Evolutionary conservation across 371 early-diverging fungal species (phyloP).

Genomic region (Mortierella sp.): DNA sequence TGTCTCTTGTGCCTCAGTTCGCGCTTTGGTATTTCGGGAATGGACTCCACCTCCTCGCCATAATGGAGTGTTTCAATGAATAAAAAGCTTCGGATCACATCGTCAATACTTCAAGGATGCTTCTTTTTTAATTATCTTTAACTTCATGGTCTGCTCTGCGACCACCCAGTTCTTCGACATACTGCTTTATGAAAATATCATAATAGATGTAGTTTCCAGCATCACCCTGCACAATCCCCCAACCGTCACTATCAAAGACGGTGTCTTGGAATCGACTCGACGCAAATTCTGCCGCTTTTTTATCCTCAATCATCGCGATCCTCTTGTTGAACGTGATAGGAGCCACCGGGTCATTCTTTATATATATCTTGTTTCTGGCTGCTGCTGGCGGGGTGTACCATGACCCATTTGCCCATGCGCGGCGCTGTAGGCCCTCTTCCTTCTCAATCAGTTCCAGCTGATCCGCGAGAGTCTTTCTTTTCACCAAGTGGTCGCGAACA

Average conservation of each 20-base stretch:
- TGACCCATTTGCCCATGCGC: not conserved
- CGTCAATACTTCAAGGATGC: too few relatives aligned
- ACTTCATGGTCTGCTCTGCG: constrained; percentile 8
- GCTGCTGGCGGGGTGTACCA: constrained; percentile 2
- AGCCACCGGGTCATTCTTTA: not conserved
- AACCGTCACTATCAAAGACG: constrained; percentile 5
- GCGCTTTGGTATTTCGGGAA: too few relatives aligned
- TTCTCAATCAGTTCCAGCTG: not conserved
- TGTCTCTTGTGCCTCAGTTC: too few relatives aligned
- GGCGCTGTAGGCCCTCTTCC: constrained; percentile 1
- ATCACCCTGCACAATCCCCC: not conserved
- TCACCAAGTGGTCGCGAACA: constrained; percentile 3
- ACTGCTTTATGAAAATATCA: not conserved
- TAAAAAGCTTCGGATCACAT: too few relatives aligned
- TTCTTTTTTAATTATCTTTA: too few relatives aligned
- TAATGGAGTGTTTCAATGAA: too few relatives aligned
- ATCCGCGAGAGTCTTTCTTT: not conserved
- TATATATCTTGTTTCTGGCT: not conserved
- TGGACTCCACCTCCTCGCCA: too few relatives aligned
- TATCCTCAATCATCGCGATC: not conserved
- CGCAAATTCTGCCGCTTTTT: not conserved
- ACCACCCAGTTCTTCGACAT: constrained; percentile 6
- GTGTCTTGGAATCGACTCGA: not conserved
- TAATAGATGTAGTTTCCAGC: not conserved
- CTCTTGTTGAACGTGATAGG: constrained; percentile 1